phyloP scores from a whole-genome alignment of 108 stramenopile species.

The Fragilaria crotonensis region DNA sequence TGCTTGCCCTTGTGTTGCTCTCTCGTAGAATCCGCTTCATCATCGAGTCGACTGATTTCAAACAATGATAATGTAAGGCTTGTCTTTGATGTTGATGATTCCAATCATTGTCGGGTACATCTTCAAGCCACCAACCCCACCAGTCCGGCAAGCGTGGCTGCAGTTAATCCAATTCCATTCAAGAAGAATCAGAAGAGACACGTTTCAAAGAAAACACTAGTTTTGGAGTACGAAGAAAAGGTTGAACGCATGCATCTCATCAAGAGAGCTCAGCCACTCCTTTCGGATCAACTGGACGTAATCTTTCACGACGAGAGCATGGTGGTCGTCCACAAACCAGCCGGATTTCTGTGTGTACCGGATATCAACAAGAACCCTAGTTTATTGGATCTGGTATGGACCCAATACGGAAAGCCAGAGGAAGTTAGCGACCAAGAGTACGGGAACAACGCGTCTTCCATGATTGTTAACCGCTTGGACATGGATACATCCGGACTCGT shows the following conservation, averaged over 20 bases:
- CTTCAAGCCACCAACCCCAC: no score
- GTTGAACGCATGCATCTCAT: background rate
- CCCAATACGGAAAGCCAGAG: background rate
- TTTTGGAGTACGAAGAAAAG: background rate
- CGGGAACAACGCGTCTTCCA: background rate
- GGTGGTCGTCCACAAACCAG: background rate
- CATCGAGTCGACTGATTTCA: no score
- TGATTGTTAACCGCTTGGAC: constrained; percentile 42
- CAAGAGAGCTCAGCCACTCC: background rate
- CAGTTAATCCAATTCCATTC: no score
- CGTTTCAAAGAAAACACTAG: background rate
- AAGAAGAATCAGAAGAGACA: background rate
- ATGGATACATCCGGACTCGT: constrained; percentile 60
- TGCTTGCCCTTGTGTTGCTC: no score
- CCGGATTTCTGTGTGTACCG: background rate
- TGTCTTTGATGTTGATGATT: background rate
- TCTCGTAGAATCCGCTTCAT: no score
- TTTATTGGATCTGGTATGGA: background rate
- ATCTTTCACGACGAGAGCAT: background rate
- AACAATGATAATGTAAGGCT: background rate
- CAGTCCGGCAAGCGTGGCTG: no score
- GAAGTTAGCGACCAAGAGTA: background rate
- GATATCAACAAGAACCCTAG: background rate
- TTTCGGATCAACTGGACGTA: background rate
- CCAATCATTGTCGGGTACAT: background rate